phyloP scores from a whole-genome alignment of 192 early-diverging fungal genomes.

The Dispira simplex region DNA sequence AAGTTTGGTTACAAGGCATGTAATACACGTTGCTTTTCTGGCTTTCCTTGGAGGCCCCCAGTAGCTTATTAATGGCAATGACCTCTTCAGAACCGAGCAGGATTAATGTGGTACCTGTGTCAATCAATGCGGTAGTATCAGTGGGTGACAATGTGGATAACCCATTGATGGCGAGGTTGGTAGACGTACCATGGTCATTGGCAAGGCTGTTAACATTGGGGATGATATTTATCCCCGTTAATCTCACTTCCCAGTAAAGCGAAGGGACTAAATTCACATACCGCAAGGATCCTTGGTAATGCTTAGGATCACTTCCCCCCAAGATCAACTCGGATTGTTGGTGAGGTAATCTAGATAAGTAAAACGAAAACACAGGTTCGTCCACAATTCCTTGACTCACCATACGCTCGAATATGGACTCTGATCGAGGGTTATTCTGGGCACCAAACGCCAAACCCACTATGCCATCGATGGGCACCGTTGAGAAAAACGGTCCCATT shows the following conservation, averaged over 20 bases:
- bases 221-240: slow-evolving; percentile 22
- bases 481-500: slow-evolving; percentile 28
- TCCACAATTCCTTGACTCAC: slow-evolving; percentile 16
- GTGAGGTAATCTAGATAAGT: neutral
- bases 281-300: slow-evolving; percentile 22
- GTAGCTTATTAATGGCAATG: slow-evolving; percentile 21
- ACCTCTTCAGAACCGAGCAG: slow-evolving; percentile 23
- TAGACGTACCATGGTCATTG: neutral
- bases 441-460: slow-evolving; percentile 36
- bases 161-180: slow-evolving; percentile 17
- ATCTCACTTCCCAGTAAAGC: slow-evolving; percentile 36
- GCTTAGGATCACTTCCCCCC: slow-evolving; percentile 20
- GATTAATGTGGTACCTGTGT: slow-evolving; percentile 42
- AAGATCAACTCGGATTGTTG: slow-evolving; percentile 21
- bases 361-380: slow-evolving; percentile 26
- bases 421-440: slow-evolving; percentile 14
- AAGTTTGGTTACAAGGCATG: slow-evolving; percentile 20
- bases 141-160: slow-evolving; percentile 21
- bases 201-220: slow-evolving; percentile 13
- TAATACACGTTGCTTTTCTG: slow-evolving; percentile 23
- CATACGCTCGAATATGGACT: slow-evolving; percentile 8
- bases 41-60: slow-evolving; percentile 23
- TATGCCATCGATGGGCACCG: slow-evolving; percentile 36
- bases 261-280: slow-evolving; percentile 30
- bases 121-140: slow-evolving; percentile 15